A percentile compares a stretch with the other conserved stretches of the same genome.
phyloP scores from a whole-genome alignment of 768 basidiomycete species.

The Agrocybe pediades region DNA sequence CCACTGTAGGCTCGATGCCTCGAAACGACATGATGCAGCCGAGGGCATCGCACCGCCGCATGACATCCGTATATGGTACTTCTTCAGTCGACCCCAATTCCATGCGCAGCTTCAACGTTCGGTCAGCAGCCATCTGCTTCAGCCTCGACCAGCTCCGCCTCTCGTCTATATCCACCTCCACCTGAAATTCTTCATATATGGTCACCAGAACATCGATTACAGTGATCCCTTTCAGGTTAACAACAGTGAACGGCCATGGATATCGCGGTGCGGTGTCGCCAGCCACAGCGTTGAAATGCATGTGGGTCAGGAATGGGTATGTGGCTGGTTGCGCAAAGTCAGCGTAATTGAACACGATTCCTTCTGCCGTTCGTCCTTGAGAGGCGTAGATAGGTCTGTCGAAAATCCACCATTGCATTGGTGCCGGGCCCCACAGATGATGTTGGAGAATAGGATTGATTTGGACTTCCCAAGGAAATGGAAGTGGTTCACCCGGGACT shows the following conservation, averaged over 20 bases:
- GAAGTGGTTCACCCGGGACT: conserved; percentile 34
- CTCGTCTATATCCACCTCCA: conserved; percentile 35
- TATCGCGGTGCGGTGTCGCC: conserved; percentile 50
- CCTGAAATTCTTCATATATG: conserved; percentile 46
- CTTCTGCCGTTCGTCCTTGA: conserved; percentile 27
- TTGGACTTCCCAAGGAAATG: conserved; percentile 51
- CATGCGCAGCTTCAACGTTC: conserved; percentile 31
- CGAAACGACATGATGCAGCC: conserved; percentile 50
- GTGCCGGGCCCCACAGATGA: conserved; percentile 36
- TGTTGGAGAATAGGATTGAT: conserved; percentile 62
- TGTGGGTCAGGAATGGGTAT: conserved; percentile 55
- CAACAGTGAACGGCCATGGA: conserved; percentile 58
- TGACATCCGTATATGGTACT: conserved; percentile 19
- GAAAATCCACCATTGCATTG: conserved; percentile 52
- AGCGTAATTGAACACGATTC: conserved; percentile 31
- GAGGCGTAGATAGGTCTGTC: conserved; percentile 22
- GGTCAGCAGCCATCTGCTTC: conserved; percentile 30
- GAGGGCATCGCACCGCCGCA: conserved; percentile 48
- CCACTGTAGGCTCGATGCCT: conserved; percentile 52
- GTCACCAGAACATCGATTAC: conserved; percentile 52
- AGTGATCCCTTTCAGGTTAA: conserved; percentile 47
- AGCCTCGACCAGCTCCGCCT: conserved; percentile 33
- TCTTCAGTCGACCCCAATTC: conserved; percentile 4
- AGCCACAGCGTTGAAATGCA: conserved; percentile 56
- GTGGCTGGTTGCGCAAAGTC: conserved; percentile 66